Evolutionary conservation across 306 rosid species (phyloP), one percentile per base, ranked within the genome.

Genomic region (Citrullus amarus): DNA sequence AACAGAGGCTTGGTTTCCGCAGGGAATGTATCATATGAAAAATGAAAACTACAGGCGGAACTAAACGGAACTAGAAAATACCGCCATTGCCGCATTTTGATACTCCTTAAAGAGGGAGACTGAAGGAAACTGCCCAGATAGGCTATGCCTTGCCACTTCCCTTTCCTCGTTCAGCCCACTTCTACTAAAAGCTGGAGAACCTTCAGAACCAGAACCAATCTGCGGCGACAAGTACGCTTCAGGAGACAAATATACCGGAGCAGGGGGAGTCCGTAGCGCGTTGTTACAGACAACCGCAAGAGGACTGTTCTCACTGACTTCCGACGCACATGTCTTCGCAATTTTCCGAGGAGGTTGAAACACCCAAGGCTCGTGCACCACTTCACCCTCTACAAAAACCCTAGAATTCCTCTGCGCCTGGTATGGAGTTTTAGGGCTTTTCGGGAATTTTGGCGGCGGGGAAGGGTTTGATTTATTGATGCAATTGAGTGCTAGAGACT

Each of bases 21-120:
- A 32, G 11, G 69, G 30, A 30, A 67, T n/a, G 30, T 11, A n/a
- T 41, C 53, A 51, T 32, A 9, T 30, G 76, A 22, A 43, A 79
- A n/a, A 36, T 22, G 54, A 18, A 68, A 67, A 36, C 65, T 16
- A 67, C 32, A 44, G 17, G 58, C 59, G 25, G 10, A 75, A 32
- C 22, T n/a, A 22, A 4, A 62, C 8, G 32, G 65, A 30, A 1
- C 15, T 69, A 53, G 17, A 9, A 30, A 83, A 34, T 86, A 93
- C 98, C 90, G 91, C 96, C 97, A 91, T 91, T n/a, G 98, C 98
- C 65, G 96, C 86, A 86, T 86, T 89, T 79, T 92, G 98, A 76
- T 88, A 94, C 79, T 92, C 98, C 90, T 90, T 94, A 58, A 94
- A 94, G 85, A 92, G 82, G 18, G 98, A 88, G 83, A 92, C 94